Evolutionary conservation across 202 grass and related monocot species (phyloP), one percentile per base, ranked within the genome.

Genomic region (Schoenoplectus triqueter): DNA sequence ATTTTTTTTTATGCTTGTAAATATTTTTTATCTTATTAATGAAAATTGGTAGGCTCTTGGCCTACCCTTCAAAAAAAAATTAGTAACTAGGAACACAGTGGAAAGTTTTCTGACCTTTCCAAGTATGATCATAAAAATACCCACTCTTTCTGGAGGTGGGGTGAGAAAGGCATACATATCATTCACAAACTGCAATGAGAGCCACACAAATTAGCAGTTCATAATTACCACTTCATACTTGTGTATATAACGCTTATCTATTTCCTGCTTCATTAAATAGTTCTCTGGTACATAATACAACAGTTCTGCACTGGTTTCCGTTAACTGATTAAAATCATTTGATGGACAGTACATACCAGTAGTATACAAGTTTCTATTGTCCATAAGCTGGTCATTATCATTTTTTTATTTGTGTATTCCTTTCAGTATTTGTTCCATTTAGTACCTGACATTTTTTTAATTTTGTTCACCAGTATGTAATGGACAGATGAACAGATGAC

Each of bases 81-180:
- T 31, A 31, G 31, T 31, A 31, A 31, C 31, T 31, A 31, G 31
- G 0, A 5, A 14, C 17, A 7, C 1, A 76, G 3, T 44, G 39
- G 39, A 78, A 9, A 7, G 2, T 61, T 60, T 60, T 60, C 55
- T 82, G 18, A 82, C 80, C 80, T 82, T 82, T 6, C 80, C 80
- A 68, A 82, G 80, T 82, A 82, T 68, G 48, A 82, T 51, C 80
- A 82, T 82, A 48, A 52, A 17, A 14, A 82, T 4, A 52, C 17
- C 39, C 17, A 52, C 64, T 82, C 48, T 82, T 18, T 64, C 64
- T 31, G 80, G 80, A 67, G 80, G 80, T 22, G 80, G 80, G 18
- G 52, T 82, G 19, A 82, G 80, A 31, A 82, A 82, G 11, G 80
- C 80, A 82, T 82, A 82, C 9, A 82, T 18, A 82, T 82, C 80